phyloP scores from a whole-genome alignment of 148 eudicot genomes.

The Heliosperma pusillum region DNA sequence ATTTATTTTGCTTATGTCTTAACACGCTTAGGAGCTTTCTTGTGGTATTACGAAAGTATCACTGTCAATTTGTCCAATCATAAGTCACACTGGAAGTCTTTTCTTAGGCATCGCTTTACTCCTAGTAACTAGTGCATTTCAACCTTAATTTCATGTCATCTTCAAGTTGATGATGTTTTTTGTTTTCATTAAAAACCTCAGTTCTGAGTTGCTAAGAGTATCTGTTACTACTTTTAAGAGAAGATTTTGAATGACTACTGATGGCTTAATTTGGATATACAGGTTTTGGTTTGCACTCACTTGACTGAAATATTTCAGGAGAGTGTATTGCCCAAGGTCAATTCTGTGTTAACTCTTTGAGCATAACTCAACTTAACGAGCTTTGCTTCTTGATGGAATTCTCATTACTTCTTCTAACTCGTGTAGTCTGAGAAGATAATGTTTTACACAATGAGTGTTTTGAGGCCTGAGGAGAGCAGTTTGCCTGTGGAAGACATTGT shows the following conservation, averaged over 20 bases:
- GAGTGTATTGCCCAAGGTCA: constrained; percentile 64
- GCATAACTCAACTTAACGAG: not conserved
- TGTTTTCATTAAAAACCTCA: too few relatives aligned
- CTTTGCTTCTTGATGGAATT: not conserved
- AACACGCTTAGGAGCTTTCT: too few relatives aligned
- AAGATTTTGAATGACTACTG: constrained; percentile 3
- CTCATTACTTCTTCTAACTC: not conserved
- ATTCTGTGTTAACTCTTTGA: constrained; percentile 8
- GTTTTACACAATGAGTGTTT: constrained; percentile 87
- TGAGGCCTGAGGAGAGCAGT: constrained; percentile 61
- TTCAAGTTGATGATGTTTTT: too few relatives aligned
- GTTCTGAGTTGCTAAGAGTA: too few relatives aligned
- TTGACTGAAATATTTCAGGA: constrained; percentile 81
- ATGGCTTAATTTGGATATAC: constrained; percentile 22
- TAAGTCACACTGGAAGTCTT: too few relatives aligned
- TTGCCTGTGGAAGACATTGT: constrained; percentile 75
- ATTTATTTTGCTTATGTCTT: too few relatives aligned
- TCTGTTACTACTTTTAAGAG: not conserved
- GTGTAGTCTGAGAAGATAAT: constrained; percentile 80
- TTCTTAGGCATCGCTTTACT: too few relatives aligned
- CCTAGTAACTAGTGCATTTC: too few relatives aligned
- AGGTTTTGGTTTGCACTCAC: constrained; percentile 95
- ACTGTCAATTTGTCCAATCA: too few relatives aligned
- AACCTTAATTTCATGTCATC: too few relatives aligned
- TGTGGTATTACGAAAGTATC: too few relatives aligned